Evolutionary conservation across 805 yeast species (phyloP).

Genomic region (Lipomyces orientalis): DNA sequence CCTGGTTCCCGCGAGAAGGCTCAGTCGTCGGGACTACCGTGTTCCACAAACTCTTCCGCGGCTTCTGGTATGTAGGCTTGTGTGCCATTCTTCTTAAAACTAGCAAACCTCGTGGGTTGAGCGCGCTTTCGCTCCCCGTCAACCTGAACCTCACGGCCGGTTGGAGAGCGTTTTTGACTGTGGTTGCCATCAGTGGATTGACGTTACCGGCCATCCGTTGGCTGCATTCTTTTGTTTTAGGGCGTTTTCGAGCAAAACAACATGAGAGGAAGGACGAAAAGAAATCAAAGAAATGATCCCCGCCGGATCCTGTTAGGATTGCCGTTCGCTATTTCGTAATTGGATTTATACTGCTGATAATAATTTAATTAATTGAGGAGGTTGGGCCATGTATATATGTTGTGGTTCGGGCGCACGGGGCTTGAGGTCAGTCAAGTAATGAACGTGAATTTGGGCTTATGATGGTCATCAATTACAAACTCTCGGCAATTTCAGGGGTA

Average conservation of each 20-base stretch:
- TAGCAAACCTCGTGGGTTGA: neutral
- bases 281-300: neutral
- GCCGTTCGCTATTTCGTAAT: neutral
- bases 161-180: neutral
- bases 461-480: too few species aligned
- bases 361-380: neutral
- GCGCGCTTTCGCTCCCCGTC: conserved; percentile 2
- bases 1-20: conserved; percentile 33
- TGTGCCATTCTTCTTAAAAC: neutral
- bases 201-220: neutral
- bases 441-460: too few species aligned
- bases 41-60: conserved; percentile 1
- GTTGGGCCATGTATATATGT: neutral
- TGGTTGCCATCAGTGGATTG: neutral
- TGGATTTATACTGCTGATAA: neutral
- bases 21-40: conserved; percentile 9
- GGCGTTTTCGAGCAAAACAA: neutral
- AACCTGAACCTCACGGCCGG: neutral
- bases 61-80: conserved; percentile 3
- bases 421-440: too few species aligned
- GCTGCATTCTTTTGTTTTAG: conserved; percentile 2
- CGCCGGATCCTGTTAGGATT: neutral
- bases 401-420: neutral
- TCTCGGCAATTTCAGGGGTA: neutral
- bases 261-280: neutral